phyloP scores from a whole-genome alignment of 1,139 yeast species.

The Petasospora rhodanensis region DNA sequence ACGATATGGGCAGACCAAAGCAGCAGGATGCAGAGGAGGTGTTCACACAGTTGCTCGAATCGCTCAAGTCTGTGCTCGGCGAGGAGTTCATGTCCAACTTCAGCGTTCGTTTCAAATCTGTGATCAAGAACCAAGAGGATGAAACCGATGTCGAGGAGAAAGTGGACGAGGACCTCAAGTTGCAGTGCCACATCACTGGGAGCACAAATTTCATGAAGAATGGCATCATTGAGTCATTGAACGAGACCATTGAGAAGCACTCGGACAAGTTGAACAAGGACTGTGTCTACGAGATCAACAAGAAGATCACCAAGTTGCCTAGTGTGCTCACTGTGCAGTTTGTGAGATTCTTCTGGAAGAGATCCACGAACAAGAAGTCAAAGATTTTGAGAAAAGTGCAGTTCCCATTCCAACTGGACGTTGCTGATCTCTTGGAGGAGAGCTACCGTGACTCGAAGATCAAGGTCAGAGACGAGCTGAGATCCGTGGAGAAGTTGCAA shows the following conservation, averaged over 20 bases:
- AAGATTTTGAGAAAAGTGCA: slow-evolving; percentile 91
- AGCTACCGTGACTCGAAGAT: slow-evolving; percentile 63
- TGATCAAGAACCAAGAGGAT: slow-evolving; percentile 52
- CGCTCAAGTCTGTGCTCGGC: slow-evolving; percentile 44
- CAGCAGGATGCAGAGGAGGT: slow-evolving; percentile 99
- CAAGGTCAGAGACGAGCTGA: slow-evolving; percentile 70
- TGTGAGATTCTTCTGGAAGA: slow-evolving; percentile 93
- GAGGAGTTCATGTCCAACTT: slow-evolving; percentile 53
- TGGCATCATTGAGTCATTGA: slow-evolving; percentile 73
- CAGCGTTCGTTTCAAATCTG: slow-evolving; percentile 58
- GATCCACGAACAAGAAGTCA: slow-evolving; percentile 85
- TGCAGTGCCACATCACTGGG: slow-evolving; percentile 84
- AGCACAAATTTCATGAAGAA: slow-evolving; percentile 85
- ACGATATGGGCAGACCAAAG: slow-evolving; percentile 64
- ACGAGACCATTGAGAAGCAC: slow-evolving; percentile 73
- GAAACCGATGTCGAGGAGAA: slow-evolving; percentile 50
- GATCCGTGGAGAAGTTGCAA: slow-evolving; percentile 72
- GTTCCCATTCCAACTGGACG: slow-evolving; percentile 89
- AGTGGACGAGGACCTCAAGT: slow-evolving; percentile 61
- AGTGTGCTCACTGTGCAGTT: slow-evolving; percentile 86
- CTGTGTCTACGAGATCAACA: slow-evolving; percentile 64
- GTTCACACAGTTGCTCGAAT: slow-evolving; percentile 68
- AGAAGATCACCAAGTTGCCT: slow-evolving; percentile 76
- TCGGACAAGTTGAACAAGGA: slow-evolving; percentile 66
- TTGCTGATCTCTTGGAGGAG: slow-evolving; percentile 79